phyloP scores from a whole-genome alignment of 106 monocot genomes.

The Platanthera guangdongensis region DNA sequence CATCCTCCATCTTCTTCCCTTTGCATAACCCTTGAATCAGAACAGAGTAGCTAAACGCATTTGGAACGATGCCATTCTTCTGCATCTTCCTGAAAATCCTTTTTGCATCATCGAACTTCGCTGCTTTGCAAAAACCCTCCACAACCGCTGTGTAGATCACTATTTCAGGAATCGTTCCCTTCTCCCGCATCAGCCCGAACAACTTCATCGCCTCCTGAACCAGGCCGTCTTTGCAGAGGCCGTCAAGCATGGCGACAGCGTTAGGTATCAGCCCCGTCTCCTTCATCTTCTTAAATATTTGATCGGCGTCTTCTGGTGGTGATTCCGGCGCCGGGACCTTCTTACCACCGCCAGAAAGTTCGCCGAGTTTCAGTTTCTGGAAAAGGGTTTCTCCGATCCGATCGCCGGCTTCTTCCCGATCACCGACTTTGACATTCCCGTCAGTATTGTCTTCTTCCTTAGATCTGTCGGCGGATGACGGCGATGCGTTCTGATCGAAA shows the following conservation, averaged over 20 bases:
- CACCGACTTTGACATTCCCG: background rate
- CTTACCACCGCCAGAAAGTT: background rate
- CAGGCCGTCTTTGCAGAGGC: constrained; percentile 82
- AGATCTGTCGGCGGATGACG: background rate
- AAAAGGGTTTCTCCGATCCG: constrained; percentile 17
- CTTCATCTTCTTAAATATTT: constrained; percentile 91
- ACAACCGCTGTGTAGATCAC: constrained; percentile 92
- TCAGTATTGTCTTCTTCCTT: constrained; percentile 2
- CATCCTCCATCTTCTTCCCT: constrained; percentile 58
- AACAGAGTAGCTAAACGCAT: constrained; percentile 69
- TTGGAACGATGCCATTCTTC: constrained; percentile 72
- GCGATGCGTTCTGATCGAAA: background rate
- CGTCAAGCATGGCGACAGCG: constrained; percentile 95
- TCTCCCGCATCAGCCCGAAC: constrained; percentile 90
- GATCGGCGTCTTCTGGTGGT: constrained; percentile 56
- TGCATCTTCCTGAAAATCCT: constrained; percentile 90
- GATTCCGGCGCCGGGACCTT: constrained; percentile 11
- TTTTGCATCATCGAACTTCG: constrained; percentile 72
- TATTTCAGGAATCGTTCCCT: constrained; percentile 80
- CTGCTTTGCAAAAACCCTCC: constrained; percentile 79
- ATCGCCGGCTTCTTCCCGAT: constrained; percentile 11
- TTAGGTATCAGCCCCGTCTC: constrained; percentile 90
- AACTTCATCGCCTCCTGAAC: constrained; percentile 96
- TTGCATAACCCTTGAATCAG: constrained; percentile 65
- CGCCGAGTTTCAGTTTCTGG: constrained; percentile 27